Evolutionary conservation across 805 yeast genomes (phyloP).

Genomic region (Yarrowia phangngaensis): DNA sequence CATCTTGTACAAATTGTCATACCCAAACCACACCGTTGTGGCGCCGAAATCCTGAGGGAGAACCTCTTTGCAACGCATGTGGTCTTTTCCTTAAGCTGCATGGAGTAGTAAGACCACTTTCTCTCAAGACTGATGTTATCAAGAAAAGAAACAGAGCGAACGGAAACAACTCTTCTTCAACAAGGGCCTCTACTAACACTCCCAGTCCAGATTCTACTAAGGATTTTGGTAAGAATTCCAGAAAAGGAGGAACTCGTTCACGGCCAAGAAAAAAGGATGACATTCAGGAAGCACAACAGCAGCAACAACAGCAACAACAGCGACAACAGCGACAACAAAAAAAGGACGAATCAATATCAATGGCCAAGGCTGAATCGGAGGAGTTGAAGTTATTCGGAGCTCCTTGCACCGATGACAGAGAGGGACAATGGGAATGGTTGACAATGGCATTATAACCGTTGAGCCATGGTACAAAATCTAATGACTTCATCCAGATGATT

Average conservation of each 20-base stretch:
- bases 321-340: no score
- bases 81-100: constrained; percentile 88
- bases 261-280: constrained; percentile 15
- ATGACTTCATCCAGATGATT: no score
- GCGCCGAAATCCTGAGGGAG: constrained; percentile 90
- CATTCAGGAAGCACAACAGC: no score
- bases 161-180: background rate
- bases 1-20: constrained; percentile 76
- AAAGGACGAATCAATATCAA: no score
- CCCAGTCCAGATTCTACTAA: constrained; percentile 10
- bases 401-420: no score
- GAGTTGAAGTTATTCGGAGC: no score
- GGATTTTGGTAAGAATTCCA: background rate
- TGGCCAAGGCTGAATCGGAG: no score
- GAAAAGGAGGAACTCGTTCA: background rate
- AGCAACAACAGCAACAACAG: no score
- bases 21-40: constrained; percentile 92
- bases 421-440: no score
- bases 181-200: background rate
- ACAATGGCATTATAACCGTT: no score
- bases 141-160: constrained; percentile 73
- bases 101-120: constrained; percentile 91
- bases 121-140: constrained; percentile 86
- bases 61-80: constrained; percentile 93
- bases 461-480: no score